These are phyloP conservation scores for Aspergillus pseudoviridinutans DNA, from an alignment of 2,329 filamentous ascomycete species.

Conservation along the genomic window DNA sequence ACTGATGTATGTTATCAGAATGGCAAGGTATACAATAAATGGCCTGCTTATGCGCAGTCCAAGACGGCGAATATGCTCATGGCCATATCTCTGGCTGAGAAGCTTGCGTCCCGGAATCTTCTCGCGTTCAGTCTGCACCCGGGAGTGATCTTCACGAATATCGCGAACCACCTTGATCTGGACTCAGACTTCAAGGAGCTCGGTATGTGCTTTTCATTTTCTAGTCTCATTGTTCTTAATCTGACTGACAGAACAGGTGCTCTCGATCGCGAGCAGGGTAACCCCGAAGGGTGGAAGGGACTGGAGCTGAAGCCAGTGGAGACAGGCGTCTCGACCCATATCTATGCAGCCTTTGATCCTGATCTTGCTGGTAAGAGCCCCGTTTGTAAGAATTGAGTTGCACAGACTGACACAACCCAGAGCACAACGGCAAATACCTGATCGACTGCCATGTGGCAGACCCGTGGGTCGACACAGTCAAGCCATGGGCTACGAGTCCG, in stretches of 20 bases:
- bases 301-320: not conserved
- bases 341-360: not conserved
- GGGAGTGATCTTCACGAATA: not conserved
- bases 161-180: not conserved
- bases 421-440: not conserved
- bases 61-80: slow-evolving; percentile 47
- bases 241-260: not conserved
- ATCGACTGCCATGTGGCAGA: not conserved
- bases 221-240: not conserved
- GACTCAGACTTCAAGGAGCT: not conserved
- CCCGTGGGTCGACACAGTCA: not conserved
- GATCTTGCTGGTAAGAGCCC: not conserved
- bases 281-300: not conserved
- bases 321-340: not conserved
- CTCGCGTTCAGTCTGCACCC: not conserved
- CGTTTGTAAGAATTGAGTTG: no score
- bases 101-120: not conserved
- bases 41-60: slow-evolving; percentile 40
- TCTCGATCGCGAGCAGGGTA: not conserved
- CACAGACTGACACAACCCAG: no score
- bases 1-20: slow-evolving; percentile 6
- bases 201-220: not conserved
- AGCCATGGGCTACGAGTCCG: not conserved
- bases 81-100: slow-evolving; percentile 31
- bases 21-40: slow-evolving; percentile 25